Evolutionary conservation across 306 rosid genomes (phyloP).

Genomic region (Corylus avellana): DNA sequence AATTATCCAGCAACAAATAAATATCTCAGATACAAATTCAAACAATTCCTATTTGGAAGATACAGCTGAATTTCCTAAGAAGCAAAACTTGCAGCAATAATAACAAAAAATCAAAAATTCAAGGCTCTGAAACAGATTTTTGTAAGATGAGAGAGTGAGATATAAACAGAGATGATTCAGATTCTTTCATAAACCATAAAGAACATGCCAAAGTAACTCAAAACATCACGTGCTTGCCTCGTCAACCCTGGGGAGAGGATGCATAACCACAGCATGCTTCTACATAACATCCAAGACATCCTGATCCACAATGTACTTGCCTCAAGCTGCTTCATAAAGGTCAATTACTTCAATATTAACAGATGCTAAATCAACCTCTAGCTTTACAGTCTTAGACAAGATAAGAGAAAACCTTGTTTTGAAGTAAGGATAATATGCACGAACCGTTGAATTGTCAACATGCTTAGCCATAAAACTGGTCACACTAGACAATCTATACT

Average conservation of each 20-base stretch:
- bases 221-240: conserved; percentile 44
- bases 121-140: neutral
- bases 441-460: too few species aligned
- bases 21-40: neutral
- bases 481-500: too few species aligned
- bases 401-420: too few species aligned
- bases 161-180: neutral
- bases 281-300: conserved; percentile 65
- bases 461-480: too few species aligned
- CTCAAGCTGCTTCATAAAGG: conserved; percentile 81
- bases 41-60: neutral
- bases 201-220: neutral
- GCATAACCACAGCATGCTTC: conserved; percentile 82
- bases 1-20: neutral
- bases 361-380: too few species aligned
- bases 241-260: conserved; percentile 92
- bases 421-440: too few species aligned
- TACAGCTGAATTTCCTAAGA: neutral
- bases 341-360: conserved; percentile 30
- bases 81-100: neutral
- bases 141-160: neutral
- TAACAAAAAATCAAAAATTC: neutral
- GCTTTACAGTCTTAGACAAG: too few species aligned
- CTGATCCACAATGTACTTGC: conserved; percentile 75
- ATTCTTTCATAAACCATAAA: neutral